Conservation (phyloP, 2,329 filamentous ascomycete genomes). For the Penicillium sp. region DNA sequence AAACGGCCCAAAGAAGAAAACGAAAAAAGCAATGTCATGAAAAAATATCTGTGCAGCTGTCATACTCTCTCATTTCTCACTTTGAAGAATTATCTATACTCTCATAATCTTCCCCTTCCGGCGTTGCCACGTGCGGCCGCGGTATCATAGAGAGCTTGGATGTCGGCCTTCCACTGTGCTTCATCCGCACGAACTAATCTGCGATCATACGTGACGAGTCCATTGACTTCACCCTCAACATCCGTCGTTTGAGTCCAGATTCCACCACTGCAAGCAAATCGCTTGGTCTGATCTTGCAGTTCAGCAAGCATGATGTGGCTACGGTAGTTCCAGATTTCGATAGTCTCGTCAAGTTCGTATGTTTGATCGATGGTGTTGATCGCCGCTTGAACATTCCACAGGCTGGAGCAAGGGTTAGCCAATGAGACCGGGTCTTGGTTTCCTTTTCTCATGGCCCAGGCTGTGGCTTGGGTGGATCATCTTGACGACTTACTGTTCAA, state of each 20-base stretch:
- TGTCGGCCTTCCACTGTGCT: slow-evolving; percentile 56
- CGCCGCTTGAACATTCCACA: slow-evolving; percentile 59
- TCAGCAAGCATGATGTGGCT: slow-evolving; percentile 48
- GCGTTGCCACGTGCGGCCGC: slow-evolving; percentile 30
- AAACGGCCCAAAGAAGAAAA: too few relatives aligned
- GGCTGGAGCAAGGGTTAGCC: slow-evolving; percentile 30
- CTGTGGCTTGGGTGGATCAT: too few relatives aligned
- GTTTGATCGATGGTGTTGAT: slow-evolving; percentile 59
- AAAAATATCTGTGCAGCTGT: too few relatives aligned
- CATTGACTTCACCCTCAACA: slow-evolving; percentile 69
- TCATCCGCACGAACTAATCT: slow-evolving; percentile 50
- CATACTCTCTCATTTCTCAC: too few relatives aligned
- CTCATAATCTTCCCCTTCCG: neutral
- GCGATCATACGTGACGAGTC: slow-evolving; percentile 63
- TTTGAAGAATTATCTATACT: too few relatives aligned
- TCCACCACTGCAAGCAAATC: slow-evolving; percentile 59
- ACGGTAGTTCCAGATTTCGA: slow-evolving; percentile 62
- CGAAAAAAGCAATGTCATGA: too few relatives aligned
- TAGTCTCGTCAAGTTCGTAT: slow-evolving; percentile 57
- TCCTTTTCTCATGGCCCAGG: too few relatives aligned
- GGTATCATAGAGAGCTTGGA: slow-evolving; percentile 54
- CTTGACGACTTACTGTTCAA: slow-evolving; percentile 48
- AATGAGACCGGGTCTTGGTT: neutral
- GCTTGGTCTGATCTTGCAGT: slow-evolving; percentile 45
- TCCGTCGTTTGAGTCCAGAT: slow-evolving; percentile 71